These are phyloP conservation scores for Neurospora sp. DNA, from an alignment of 495 filamentous ascomycete species.

Conservation along the genomic window DNA sequence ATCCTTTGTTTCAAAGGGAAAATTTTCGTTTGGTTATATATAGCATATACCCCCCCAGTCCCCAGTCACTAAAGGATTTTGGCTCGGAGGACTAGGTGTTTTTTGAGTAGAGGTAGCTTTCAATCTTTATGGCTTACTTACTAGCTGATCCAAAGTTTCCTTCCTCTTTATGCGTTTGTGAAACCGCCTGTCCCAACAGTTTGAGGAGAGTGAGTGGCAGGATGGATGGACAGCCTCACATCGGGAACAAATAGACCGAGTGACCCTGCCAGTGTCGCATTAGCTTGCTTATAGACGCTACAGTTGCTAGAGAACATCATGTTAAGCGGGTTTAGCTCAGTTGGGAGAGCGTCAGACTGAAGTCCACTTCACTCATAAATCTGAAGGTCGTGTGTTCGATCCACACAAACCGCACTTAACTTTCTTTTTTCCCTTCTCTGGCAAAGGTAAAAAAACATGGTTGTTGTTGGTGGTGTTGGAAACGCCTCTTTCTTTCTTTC, in stretches of 20 bases:
- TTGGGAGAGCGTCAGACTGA: not conserved
- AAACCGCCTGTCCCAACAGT: not conserved
- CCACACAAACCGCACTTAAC: not conserved
- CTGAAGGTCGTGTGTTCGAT: not conserved
- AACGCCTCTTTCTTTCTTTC: not conserved
- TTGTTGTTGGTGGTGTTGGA: too few relatives aligned
- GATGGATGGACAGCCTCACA: not conserved
- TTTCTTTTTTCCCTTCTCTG: not conserved
- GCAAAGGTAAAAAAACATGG: not conserved
- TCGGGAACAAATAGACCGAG: not conserved
- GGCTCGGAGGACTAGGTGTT: not conserved
- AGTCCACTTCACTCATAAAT: not conserved
- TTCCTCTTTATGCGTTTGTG: not conserved
- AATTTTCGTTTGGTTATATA: not conserved
- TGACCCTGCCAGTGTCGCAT: too few relatives aligned
- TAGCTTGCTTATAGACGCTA: not conserved
- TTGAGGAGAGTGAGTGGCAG: not conserved
- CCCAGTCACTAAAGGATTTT: not conserved
- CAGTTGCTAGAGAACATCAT: fast-evolving
- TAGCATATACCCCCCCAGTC: not conserved
- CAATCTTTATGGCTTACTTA: too few relatives aligned
- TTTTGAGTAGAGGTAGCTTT: not conserved
- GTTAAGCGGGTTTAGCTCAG: not conserved
- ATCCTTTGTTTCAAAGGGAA: not conserved
- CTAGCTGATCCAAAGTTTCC: too few relatives aligned